Percentiles rank a stretch among this genome's conserved stretches.
Evolutionary conservation across 2,329 filamentous ascomycete species (phyloP).

Genomic region (Furcasterigmium furcatum): DNA sequence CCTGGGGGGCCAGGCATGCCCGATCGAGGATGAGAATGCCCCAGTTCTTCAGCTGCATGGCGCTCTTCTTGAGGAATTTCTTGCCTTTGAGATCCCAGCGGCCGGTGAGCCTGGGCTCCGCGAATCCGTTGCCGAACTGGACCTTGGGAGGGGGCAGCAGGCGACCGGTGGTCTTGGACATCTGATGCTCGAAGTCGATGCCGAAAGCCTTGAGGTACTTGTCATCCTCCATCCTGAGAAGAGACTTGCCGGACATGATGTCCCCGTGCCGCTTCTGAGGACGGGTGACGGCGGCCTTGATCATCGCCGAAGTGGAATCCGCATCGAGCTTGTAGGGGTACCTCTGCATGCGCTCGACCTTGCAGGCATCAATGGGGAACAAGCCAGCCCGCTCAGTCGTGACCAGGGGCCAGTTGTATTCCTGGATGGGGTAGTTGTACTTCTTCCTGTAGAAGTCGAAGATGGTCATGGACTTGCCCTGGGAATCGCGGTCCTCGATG

Average conservation of each 20-base stretch:
- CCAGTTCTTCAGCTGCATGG: conserved; percentile 65
- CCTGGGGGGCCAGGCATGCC: conserved; percentile 50
- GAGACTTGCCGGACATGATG: conserved; percentile 64
- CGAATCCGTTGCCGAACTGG: conserved; percentile 56
- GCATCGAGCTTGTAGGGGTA: conserved; percentile 62
- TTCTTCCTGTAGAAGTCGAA: conserved; percentile 53
- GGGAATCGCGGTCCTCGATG: conserved; percentile 30
- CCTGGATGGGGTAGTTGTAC: conserved; percentile 48
- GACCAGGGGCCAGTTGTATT: conserved; percentile 52
- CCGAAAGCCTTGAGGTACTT: conserved; percentile 70
- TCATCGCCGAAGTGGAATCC: conserved; percentile 77
- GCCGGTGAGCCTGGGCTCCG: conserved; percentile 63
- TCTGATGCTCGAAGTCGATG: conserved; percentile 61
- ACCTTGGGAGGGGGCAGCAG: conserved; percentile 70
- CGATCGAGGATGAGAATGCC: conserved; percentile 65
- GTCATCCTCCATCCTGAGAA: conserved; percentile 68
- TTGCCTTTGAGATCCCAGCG: conserved; percentile 87
- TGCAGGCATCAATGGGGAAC: conserved; percentile 62
- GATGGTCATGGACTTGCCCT: conserved; percentile 41
- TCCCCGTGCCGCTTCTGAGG: conserved; percentile 65
- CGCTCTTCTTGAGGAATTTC: conserved; percentile 67
- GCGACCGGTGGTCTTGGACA: conserved; percentile 67
- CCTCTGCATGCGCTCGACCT: conserved; percentile 50
- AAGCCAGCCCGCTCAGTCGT: conserved; percentile 49
- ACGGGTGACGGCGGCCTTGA: conserved; percentile 83